Evolutionary conservation across 2,329 filamentous ascomycete species (phyloP).

Genomic region (Aspergillus japonicus): DNA sequence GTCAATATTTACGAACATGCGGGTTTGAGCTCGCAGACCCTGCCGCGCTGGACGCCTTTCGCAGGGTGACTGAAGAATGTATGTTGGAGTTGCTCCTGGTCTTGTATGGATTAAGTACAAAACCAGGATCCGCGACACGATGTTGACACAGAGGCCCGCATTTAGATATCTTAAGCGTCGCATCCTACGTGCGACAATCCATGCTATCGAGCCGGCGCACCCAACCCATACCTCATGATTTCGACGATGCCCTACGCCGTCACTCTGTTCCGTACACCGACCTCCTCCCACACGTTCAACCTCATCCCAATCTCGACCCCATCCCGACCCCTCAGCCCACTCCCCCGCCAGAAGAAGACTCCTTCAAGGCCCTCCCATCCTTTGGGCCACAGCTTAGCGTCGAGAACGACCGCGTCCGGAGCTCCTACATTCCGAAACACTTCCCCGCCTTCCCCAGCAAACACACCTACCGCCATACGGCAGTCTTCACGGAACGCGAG

Average conservation of each 20-base stretch:
- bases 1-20: constrained; percentile 49
- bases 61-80: constrained; percentile 59
- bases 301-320: constrained; percentile 21
- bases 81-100: constrained; percentile 31
- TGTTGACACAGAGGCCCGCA: constrained; percentile 8
- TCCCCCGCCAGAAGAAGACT: constrained; percentile 41
- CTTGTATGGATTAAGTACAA: background rate
- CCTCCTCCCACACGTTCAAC: constrained; percentile 36
- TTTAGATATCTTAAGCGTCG: constrained; percentile 56
- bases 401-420: constrained; percentile 46
- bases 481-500: constrained; percentile 59
- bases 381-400: constrained; percentile 54
- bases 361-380: constrained; percentile 40
- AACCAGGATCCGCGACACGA: background rate
- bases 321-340: constrained; percentile 36
- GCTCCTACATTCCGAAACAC: constrained; percentile 57
- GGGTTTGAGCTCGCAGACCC: constrained; percentile 58
- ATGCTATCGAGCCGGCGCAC: constrained; percentile 59
- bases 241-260: constrained; percentile 48
- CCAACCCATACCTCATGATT: constrained; percentile 59
- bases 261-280: constrained; percentile 32
- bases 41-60: constrained; percentile 57
- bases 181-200: constrained; percentile 54
- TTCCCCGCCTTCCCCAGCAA: constrained; percentile 63
- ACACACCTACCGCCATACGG: constrained; percentile 63